Evolutionary conservation across 495 filamentous ascomycete species (phyloP).

Genomic region (Cenococcum geophilum): DNA sequence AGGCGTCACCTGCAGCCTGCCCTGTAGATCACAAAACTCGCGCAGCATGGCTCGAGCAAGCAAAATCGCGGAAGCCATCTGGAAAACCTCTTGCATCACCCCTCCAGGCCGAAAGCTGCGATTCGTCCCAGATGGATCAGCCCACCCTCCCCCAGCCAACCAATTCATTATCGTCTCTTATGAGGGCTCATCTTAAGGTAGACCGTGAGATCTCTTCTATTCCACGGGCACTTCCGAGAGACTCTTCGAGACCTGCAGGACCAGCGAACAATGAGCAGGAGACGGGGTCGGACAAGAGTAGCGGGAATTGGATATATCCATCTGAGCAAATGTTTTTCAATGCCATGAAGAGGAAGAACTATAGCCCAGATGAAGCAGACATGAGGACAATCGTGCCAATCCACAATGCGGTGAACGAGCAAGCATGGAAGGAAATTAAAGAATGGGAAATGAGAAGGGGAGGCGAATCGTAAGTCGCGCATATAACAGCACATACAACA

Average conservation of each 20-base stretch:
- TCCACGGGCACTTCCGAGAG: conserved; percentile 55
- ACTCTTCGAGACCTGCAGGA: conserved; percentile 33
- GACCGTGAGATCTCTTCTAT: conserved; percentile 77
- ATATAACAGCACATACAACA: not conserved
- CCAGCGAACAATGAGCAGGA: conserved; percentile 58
- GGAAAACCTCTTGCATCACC: conserved; percentile 30
- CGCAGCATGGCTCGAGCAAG: conserved; percentile 67
- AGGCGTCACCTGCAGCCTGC: conserved; percentile 48
- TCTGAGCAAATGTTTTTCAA: conserved; percentile 95
- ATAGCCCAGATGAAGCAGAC: conserved; percentile 55
- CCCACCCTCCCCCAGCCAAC: conserved; percentile 12
- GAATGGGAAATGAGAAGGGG: conserved; percentile 71
- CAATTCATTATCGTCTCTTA: conserved; percentile 29
- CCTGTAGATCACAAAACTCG: conserved; percentile 86
- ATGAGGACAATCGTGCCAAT: conserved; percentile 92
- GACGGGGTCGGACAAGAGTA: conserved; percentile 55
- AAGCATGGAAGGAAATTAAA: conserved; percentile 42
- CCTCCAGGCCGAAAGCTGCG: conserved; percentile 29
- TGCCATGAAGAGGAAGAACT: conserved; percentile 78
- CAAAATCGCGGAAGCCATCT: conserved; percentile 30
- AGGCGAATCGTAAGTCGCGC: conserved; percentile 43
- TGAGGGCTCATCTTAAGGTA: conserved; percentile 39
- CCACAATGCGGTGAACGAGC: conserved; percentile 79
- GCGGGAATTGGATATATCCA: conserved; percentile 94
- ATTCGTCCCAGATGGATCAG: conserved; percentile 32